phyloP scores from a whole-genome alignment of 2,329 filamentous ascomycete species.

The Polychaeton citri region DNA sequence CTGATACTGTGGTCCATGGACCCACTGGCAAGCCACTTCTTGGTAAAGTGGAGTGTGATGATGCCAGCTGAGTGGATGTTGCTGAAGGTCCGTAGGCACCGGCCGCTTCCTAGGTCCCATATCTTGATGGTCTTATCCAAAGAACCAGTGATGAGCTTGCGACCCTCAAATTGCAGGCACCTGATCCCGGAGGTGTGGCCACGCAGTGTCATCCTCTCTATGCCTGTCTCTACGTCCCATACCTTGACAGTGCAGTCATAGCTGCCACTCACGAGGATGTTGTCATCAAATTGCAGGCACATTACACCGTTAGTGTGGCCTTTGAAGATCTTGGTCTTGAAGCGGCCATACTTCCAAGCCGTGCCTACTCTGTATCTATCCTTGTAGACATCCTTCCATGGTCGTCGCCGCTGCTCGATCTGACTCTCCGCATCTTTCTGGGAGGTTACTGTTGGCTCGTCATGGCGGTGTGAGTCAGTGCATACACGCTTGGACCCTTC shows the following conservation, averaged over 20 bases:
- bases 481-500: conserved; percentile 21
- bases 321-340: conserved; percentile 67
- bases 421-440: conserved; percentile 24
- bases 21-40: conserved; percentile 71
- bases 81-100: conserved; percentile 63
- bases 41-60: conserved; percentile 76
- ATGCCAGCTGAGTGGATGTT: conserved; percentile 69
- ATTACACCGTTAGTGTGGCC: conserved; percentile 83
- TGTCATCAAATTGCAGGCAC: conserved; percentile 70
- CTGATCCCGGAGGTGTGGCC: conserved; percentile 78
- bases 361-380: conserved; percentile 90
- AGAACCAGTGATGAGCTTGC: conserved; percentile 79
- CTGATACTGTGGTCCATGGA: conserved; percentile 83
- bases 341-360: conserved; percentile 95
- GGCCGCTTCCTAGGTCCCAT: conserved; percentile 93
- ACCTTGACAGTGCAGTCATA: conserved; percentile 94
- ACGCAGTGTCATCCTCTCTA: conserved; percentile 69
- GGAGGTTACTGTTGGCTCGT: conserved; percentile 13
- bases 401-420: conserved; percentile 43
- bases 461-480: conserved; percentile 11
- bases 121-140: conserved; percentile 79
- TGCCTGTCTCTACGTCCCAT: conserved; percentile 82
- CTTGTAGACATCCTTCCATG: conserved; percentile 96
- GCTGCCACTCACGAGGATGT: conserved; percentile 81
- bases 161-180: conserved; percentile 84